Conservation (phyloP, 2,329 filamentous ascomycete genomes). For the Colletotrichum orchidophilum region DNA sequence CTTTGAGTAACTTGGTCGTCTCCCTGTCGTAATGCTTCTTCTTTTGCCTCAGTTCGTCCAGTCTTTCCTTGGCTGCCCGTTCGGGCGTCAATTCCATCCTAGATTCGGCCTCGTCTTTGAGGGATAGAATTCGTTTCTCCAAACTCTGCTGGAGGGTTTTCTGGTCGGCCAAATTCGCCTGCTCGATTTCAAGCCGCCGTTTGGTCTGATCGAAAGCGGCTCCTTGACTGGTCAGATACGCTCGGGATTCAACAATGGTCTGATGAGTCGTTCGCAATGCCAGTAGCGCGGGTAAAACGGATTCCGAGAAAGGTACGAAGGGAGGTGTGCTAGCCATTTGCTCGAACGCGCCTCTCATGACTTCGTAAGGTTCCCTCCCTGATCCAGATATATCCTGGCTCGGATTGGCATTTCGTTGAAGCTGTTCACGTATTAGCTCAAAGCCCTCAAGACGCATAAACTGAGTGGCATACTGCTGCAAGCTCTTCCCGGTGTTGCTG, state of each 20-base stretch:
- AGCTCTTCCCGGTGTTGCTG: slow-evolving; percentile 63
- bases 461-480: slow-evolving; percentile 30
- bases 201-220: slow-evolving; percentile 53
- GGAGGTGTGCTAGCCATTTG: slow-evolving; percentile 69
- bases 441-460: background rate
- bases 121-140: slow-evolving; percentile 64
- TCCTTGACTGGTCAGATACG: slow-evolving; percentile 61
- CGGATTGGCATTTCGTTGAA: slow-evolving; percentile 28
- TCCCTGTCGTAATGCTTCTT: slow-evolving; percentile 69
- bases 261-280: slow-evolving; percentile 74
- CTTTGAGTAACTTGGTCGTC: slow-evolving; percentile 68
- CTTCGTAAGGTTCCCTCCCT: slow-evolving; percentile 44
- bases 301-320: slow-evolving; percentile 72
- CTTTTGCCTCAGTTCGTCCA: slow-evolving; percentile 68
- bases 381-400: slow-evolving; percentile 2
- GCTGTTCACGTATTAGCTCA: slow-evolving; percentile 31
- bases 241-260: slow-evolving; percentile 71
- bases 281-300: slow-evolving; percentile 75
- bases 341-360: slow-evolving; percentile 73
- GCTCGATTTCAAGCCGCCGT: slow-evolving; percentile 60
- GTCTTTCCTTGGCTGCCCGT: slow-evolving; percentile 69
- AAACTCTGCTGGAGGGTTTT: slow-evolving; percentile 63
- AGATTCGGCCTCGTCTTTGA: slow-evolving; percentile 66
- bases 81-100: slow-evolving; percentile 67
- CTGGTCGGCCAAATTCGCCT: slow-evolving; percentile 62